These are phyloP conservation scores for Pyrenochaeta sp. DNA, from an alignment of 2,329 filamentous ascomycete genomes.

Conservation along the genomic window DNA sequence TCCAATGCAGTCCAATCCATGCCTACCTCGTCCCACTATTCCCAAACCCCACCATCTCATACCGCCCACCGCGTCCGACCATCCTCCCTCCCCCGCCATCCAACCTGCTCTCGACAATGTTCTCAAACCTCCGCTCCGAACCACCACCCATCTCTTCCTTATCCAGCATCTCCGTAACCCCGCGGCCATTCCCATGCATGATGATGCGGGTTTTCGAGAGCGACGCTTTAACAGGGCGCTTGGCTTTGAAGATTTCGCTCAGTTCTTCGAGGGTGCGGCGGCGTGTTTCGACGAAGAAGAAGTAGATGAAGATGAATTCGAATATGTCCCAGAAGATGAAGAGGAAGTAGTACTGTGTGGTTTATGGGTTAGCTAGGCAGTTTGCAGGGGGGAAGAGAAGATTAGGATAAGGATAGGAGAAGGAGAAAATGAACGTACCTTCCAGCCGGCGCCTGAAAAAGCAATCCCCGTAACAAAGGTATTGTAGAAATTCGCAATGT, in stretches of 20 bases:
- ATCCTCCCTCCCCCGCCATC: conserved; percentile 8
- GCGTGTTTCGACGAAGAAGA: conserved; percentile 50
- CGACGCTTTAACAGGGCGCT: conserved; percentile 51
- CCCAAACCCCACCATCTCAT: conserved; percentile 18
- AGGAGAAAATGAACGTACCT: conserved; percentile 26
- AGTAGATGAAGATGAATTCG: conserved; percentile 51
- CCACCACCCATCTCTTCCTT: conserved; percentile 29
- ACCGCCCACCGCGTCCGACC: conserved; percentile 11
- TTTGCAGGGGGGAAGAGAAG: background rate
- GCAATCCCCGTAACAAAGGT: conserved; percentile 56
- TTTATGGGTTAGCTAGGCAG: too few relatives aligned
- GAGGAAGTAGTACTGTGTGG: conserved; percentile 48
- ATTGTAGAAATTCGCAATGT: conserved; percentile 56
- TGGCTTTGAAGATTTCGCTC: conserved; percentile 53
- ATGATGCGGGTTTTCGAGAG: conserved; percentile 42
- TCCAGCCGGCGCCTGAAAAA: conserved; percentile 49
- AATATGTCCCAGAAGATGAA: conserved; percentile 55
- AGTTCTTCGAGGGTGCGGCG: conserved; percentile 57
- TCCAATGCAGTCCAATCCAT: background rate
- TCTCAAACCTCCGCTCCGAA: conserved; percentile 7
- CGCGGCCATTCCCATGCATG: conserved; percentile 37
- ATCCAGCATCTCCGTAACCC: conserved; percentile 43
- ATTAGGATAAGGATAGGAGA: background rate
- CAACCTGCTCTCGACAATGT: background rate
- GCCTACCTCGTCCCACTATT: conserved; percentile 4